Percentiles rank a stretch among this genome's conserved stretches.
These are phyloP conservation scores for Carex pumila DNA, from an alignment of 176 grass and related monocot species.

Conservation along the genomic window DNA sequence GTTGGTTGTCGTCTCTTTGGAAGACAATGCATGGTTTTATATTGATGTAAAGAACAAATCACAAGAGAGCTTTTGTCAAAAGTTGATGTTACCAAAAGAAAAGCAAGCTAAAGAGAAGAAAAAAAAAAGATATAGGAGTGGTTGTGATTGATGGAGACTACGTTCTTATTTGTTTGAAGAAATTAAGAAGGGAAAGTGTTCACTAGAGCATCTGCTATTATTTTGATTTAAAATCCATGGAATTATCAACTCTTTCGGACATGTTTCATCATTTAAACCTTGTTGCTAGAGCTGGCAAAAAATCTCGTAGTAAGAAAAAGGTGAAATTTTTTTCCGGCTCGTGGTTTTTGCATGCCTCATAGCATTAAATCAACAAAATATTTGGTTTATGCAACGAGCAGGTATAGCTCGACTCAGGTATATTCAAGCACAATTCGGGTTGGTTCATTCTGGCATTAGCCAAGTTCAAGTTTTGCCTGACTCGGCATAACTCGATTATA, in stretches of 20 bases:
- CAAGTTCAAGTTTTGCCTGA: too few species aligned
- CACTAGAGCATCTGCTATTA: not conserved
- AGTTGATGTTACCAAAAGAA: conserved; percentile 11
- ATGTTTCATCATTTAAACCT: not conserved
- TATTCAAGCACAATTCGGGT: too few species aligned
- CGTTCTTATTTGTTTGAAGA: not conserved
- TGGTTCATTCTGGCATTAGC: too few species aligned
- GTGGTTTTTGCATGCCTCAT: too few species aligned
- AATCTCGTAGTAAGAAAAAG: too few species aligned
- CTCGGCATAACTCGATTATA: too few species aligned
- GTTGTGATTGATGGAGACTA: conserved; percentile 14
- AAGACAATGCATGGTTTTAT: not conserved
- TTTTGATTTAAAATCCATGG: not conserved
- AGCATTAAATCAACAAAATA: too few species aligned
- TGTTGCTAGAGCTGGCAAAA: too few species aligned
- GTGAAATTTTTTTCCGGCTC: too few species aligned
- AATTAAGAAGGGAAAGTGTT: not conserved
- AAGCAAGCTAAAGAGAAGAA: not conserved
- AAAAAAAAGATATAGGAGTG: conserved; percentile 10
- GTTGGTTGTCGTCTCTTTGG: not conserved
- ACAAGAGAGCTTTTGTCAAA: not conserved
- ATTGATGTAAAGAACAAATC: not conserved
- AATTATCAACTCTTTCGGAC: not conserved
- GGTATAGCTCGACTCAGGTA: too few species aligned
- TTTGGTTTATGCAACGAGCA: too few species aligned